A percentile compares a stretch with the other conserved stretches of the same genome.
These are phyloP conservation scores for Cutaneotrichosporon dermatis DNA, from an alignment of 1,284 basidiomycete genomes.

Conservation along the genomic window DNA sequence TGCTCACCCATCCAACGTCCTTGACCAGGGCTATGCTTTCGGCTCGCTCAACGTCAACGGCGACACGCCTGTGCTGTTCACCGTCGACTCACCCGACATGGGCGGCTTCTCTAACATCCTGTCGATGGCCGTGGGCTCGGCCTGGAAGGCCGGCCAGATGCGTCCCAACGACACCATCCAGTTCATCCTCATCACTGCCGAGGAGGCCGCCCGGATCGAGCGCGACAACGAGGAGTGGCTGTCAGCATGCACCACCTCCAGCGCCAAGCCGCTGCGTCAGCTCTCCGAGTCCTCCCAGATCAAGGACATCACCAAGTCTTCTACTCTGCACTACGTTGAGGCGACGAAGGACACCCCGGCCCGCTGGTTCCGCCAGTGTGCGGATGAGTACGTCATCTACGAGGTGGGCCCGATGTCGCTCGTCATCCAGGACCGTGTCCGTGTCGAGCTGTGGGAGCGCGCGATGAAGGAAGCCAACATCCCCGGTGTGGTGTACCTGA, in stretches of 20 bases:
- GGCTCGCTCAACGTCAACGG: constrained; percentile 63
- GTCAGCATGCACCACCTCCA: not conserved
- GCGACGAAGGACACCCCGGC: constrained; percentile 9
- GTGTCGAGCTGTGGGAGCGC: constrained; percentile 58
- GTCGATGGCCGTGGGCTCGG: constrained; percentile 10
- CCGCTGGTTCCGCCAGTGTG: constrained; percentile 49
- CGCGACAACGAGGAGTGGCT: constrained; percentile 14
- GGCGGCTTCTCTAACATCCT: constrained; percentile 26
- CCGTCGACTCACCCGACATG: constrained; percentile 30
- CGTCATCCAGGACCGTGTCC: constrained; percentile 55
- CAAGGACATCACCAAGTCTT: constrained; percentile 12
- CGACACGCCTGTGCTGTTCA: constrained; percentile 60
- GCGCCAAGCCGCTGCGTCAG: constrained; percentile 8
- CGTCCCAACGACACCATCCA: constrained; percentile 34
- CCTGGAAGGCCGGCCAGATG: constrained; percentile 42
- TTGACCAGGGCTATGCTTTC: constrained; percentile 63
- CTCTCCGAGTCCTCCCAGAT: constrained; percentile 9
- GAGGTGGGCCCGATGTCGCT: constrained; percentile 58
- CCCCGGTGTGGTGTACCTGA: constrained; percentile 51
- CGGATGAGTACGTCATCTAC: constrained; percentile 58
- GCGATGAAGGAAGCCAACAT: constrained; percentile 46
- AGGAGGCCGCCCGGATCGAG: constrained; percentile 10
- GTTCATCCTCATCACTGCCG: constrained; percentile 52
- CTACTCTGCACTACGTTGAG: constrained; percentile 12
- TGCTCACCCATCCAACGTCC: constrained; percentile 65